Percentiles rank a stretch among this genome's conserved stretches.
Evolutionary conservation across 371 early-diverging fungal species (phyloP).

Genomic region (Funneliformis caledonium): DNA sequence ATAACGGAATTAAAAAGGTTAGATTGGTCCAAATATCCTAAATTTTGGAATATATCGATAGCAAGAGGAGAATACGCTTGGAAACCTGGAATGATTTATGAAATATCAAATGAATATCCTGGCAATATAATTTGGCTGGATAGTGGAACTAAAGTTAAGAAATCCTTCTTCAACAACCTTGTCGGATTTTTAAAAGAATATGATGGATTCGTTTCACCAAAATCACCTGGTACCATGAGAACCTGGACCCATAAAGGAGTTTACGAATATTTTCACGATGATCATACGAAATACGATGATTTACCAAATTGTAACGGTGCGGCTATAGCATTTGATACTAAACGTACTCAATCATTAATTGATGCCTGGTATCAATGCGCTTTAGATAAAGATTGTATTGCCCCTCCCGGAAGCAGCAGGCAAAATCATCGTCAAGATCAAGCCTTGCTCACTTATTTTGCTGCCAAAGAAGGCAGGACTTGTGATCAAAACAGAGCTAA

Average conservation of each 20-base stretch:
- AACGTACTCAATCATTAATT: constrained; percentile 54
- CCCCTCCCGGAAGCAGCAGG: constrained; percentile 64
- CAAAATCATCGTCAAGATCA: constrained; percentile 71
- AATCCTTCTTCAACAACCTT: not conserved
- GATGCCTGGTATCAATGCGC: constrained; percentile 64
- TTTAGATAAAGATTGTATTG: constrained; percentile 61
- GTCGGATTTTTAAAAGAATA: too few relatives aligned
- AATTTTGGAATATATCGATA: constrained; percentile 65
- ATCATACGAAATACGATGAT: constrained; percentile 49
- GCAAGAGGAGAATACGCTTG: constrained; percentile 67
- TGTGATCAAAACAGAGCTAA: not conserved
- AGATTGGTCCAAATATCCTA: constrained; percentile 60
- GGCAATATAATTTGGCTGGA: constrained; percentile 66
- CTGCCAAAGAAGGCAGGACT: constrained; percentile 6
- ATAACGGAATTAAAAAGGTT: constrained; percentile 59
- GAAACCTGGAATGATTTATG: constrained; percentile 68
- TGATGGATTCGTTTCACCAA: constrained; percentile 62
- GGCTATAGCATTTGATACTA: constrained; percentile 61
- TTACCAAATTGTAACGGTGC: constrained; percentile 71
- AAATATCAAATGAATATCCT: constrained; percentile 56
- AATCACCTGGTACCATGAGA: constrained; percentile 54
- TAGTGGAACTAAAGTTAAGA: constrained; percentile 48
- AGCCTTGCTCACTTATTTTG: constrained; percentile 64
- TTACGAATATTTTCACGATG: constrained; percentile 58
- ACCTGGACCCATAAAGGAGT: constrained; percentile 66